Conservation (phyloP, 306 rosid genomes). For the Psophocarpus tetragonolobus region DNA sequence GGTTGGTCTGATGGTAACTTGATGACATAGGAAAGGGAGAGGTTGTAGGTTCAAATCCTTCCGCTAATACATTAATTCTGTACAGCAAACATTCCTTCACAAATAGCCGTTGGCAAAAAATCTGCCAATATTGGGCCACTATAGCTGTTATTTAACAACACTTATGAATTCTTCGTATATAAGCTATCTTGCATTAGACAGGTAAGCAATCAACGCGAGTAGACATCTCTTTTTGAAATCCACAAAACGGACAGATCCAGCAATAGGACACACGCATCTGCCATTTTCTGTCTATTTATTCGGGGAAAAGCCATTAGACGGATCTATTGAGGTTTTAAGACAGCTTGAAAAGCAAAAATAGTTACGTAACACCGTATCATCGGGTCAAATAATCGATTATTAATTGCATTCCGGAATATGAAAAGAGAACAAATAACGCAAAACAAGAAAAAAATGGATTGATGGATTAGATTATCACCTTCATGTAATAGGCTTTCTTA, state of each 20-base stretch:
- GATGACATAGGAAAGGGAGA: no score
- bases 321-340: conserved; percentile 8
- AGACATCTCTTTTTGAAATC: neutral
- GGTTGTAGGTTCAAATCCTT: no score
- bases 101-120: no score
- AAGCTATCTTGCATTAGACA: neutral
- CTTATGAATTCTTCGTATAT: no score
- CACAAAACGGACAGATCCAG: conserved; percentile 36
- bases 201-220: neutral
- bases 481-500: conserved; percentile 95
- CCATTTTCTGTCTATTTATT: conserved; percentile 17
- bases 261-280: neutral
- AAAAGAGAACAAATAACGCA: neutral
- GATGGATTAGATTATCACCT: conserved; percentile 50
- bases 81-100: no score
- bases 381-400: conserved; percentile 6
- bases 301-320: neutral
- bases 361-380: neutral
- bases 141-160: no score
- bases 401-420: neutral
- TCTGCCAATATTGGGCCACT: no score
- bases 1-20: no score
- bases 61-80: no score
- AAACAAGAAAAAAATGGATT: neutral
- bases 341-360: conserved; percentile 15